phyloP scores from a whole-genome alignment of 257 asterid species.

The Solanum clarkiae region DNA sequence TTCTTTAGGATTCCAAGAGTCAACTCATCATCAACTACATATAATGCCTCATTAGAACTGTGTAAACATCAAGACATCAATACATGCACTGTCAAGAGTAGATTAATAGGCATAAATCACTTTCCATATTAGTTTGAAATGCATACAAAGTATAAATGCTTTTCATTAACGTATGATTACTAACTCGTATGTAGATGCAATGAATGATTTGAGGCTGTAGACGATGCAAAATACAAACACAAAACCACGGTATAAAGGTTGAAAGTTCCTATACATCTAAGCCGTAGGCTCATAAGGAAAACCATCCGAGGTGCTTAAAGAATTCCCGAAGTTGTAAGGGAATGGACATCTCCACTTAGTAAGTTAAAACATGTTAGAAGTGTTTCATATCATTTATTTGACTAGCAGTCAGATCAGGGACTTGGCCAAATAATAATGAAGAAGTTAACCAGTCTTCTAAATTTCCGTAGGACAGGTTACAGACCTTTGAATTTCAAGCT shows the following conservation, averaged over 20 bases:
- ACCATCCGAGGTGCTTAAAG: neutral
- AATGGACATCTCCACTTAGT: neutral
- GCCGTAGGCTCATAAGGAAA: neutral
- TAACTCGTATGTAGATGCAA: neutral
- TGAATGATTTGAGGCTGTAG: neutral
- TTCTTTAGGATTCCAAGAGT: conserved; percentile 31
- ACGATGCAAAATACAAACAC: neutral
- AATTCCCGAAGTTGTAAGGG: neutral
- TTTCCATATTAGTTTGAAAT: neutral
- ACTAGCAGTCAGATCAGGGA: neutral
- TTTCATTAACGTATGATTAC: too few species aligned
- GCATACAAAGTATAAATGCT: neutral
- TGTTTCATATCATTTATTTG: neutral
- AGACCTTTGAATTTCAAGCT: neutral
- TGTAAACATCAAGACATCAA: conserved; percentile 9
- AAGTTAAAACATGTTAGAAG: neutral
- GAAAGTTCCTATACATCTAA: neutral
- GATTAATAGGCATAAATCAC: neutral
- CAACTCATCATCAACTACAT: conserved; percentile 8
- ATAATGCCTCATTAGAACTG: conserved; percentile 12
- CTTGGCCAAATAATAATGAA: neutral
- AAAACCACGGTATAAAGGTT: neutral
- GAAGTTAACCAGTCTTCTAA: neutral
- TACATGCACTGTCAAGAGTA: neutral
- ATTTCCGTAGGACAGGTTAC: neutral